Base-by-base conservation (phyloP, 2,329 filamentous ascomycete genomes). In the Dothistroma septosporum region DNA sequence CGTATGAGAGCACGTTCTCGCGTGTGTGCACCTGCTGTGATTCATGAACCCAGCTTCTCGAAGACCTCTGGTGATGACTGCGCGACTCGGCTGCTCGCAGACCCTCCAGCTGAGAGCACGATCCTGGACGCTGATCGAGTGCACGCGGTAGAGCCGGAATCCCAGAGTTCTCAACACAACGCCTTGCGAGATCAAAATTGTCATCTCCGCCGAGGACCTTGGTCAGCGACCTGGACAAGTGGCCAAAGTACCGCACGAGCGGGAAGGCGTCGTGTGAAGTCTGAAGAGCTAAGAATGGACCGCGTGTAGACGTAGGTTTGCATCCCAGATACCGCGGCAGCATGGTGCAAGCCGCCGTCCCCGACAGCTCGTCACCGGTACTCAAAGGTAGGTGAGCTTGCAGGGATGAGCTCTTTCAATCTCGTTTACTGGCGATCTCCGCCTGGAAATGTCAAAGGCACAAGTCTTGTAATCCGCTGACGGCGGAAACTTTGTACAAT, bases 351-450 rank as follows among this genome's bases (percentile, higher is more conserved):
- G 64, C 64, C 62, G 61, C 62, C 56, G 49, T 62, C 53, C 57
- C 64, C 64, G 60, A 57, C 58, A 62, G 56, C 62, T 61, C 55
- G 64, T 62, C 61, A 59, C 56, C 53, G 61, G 60, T 53, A 58
- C 24, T 50, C 21, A 57, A 46, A 33, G 22, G 44, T 47, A 57
- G 59, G 57, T 60, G 63, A 59, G 58, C 57, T 55, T 57, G 41
- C 58, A 60, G 54, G 59, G 62, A 63, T 63, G 58, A 56, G 62
- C 61, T 53, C 56, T 47, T 55, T 56, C 64, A 64, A 66, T 64
- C 55, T 66, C 64, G 62, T 66, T 66, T 61, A 55, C 53, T 35
- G 60, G 55, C 61, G 61, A 64, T 63, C 64, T 58, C 28, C 48
- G 16, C 44, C 58, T 61, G 61, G 57, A 57, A 24, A 1, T 12